Evolutionary conservation across 768 basidiomycete species (phyloP), one percentile per base, ranked within the genome.

Genomic region (Termitomyces sp.): DNA sequence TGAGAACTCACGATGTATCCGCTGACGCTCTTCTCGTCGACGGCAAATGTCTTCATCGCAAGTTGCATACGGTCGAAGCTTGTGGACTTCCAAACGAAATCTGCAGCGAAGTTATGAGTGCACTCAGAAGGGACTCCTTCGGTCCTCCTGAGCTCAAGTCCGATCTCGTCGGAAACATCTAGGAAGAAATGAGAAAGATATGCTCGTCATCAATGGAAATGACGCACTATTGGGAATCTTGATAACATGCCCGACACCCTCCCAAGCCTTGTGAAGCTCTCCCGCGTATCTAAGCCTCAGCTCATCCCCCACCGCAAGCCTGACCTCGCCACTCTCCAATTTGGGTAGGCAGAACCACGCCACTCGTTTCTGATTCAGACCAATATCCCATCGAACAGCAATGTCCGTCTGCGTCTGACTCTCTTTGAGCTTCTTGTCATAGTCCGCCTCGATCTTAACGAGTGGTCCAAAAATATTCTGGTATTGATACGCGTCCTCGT

Each of bases 11-110:
- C 93, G 60, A 99, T 99, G 64, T 98, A 99, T 12, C 96, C 97
- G 69, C 93, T 95, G 65, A 99, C 97, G 70, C 95, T 97, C 80
- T 98, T 97, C 74, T 99, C 97, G 66, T 99, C 97, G 18, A 99
- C 91, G 8, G 97, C 97, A 69, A 99, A 99, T 1, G 95, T 98
- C 82, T 98, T 98, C 96, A 99, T 98, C 0, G 97, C 96, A 36
- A 94, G 81, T 70, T 99, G 97, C 97, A 99, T 99, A 51, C 97
- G 83, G 72, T 99, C 97, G 67, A 99, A 99, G 72, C 96, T 98
- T 1, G 97, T 99, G 5, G 95, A 95, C 74, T 99, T 99, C 97
- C 97, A 99, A 5, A 99, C 96, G 68, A 98, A 99, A 72, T 99
- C 97, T n/a, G 89, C 97, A 0, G 92, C 88, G 67, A 97, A 98